phyloP scores from a whole-genome alignment of 1,284 basidiomycete genomes.

The Cryptococcus sp. region DNA sequence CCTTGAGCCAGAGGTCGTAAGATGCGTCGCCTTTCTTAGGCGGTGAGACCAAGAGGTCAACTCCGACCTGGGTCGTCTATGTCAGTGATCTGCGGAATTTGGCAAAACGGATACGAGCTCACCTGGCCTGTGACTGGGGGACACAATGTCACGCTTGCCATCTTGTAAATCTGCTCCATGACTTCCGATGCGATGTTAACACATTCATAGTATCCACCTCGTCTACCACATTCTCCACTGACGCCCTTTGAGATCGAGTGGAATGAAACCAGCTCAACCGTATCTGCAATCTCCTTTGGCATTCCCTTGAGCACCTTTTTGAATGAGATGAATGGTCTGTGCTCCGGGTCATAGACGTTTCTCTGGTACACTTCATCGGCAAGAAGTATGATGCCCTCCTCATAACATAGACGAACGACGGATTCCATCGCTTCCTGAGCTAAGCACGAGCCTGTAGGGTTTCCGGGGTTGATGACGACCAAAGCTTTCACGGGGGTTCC shows the following conservation, averaged over 20 bases:
- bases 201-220: constrained; percentile 92
- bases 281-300: constrained; percentile 56
- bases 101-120: constrained; percentile 11
- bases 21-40: constrained; percentile 70
- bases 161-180: constrained; percentile 87
- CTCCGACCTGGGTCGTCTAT: constrained; percentile 70
- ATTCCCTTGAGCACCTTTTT: constrained; percentile 74
- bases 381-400: constrained; percentile 80
- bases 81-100: not conserved
- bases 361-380: constrained; percentile 95
- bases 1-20: constrained; percentile 74
- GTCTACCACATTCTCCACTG: constrained; percentile 86
- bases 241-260: constrained; percentile 96
- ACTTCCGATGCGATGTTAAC: constrained; percentile 75
- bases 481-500: constrained; percentile 74
- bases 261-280: constrained; percentile 81
- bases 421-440: constrained; percentile 68
- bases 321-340: constrained; percentile 84
- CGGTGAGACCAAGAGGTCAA: constrained; percentile 86
- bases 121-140: constrained; percentile 74
- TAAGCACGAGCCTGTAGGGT: constrained; percentile 86
- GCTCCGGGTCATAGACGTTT: constrained; percentile 71
- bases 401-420: constrained; percentile 78
- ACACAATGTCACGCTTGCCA: constrained; percentile 85
- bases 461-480: constrained; percentile 94